These are phyloP conservation scores for Pyricularia grisea DNA, from an alignment of 2,329 filamentous ascomycete species.

Conservation along the genomic window DNA sequence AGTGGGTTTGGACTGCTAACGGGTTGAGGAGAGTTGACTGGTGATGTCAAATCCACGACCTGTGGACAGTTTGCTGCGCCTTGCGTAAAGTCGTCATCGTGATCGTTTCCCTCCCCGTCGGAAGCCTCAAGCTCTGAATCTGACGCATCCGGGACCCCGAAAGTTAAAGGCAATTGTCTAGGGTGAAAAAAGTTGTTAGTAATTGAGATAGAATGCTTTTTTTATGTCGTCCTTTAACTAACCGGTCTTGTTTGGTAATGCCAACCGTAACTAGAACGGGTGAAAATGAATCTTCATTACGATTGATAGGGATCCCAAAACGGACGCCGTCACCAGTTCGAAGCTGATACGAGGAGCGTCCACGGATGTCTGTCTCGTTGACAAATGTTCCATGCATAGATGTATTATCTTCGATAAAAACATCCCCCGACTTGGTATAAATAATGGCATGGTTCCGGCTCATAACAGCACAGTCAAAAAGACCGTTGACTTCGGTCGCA, in stretches of 20 bases:
- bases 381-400: constrained; percentile 46
- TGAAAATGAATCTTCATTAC: constrained; percentile 20
- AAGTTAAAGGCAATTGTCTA: constrained; percentile 1
- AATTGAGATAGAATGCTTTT: no score
- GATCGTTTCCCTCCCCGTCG: background rate
- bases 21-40: background rate
- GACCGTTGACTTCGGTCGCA: constrained; percentile 40
- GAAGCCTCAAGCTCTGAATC: background rate
- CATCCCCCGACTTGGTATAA: constrained; percentile 4
- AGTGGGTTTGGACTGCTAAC: background rate
- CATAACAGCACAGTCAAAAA: constrained; percentile 64
- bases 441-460: constrained; percentile 54
- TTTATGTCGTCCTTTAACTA: constrained; percentile 4
- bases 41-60: constrained; percentile 4
- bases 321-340: constrained; percentile 24
- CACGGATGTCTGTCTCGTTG: constrained; percentile 21
- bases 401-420: constrained; percentile 34
- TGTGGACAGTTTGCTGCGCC: background rate
- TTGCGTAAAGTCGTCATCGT: background rate
- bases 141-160: background rate
- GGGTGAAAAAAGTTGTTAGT: background rate
- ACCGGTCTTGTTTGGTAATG: constrained; percentile 12
- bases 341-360: constrained; percentile 13
- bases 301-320: constrained; percentile 30
- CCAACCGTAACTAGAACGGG: constrained; percentile 18